Base-by-base conservation (phyloP, 306 rosid genomes). In the Pachyrhizus erosus region DNA sequence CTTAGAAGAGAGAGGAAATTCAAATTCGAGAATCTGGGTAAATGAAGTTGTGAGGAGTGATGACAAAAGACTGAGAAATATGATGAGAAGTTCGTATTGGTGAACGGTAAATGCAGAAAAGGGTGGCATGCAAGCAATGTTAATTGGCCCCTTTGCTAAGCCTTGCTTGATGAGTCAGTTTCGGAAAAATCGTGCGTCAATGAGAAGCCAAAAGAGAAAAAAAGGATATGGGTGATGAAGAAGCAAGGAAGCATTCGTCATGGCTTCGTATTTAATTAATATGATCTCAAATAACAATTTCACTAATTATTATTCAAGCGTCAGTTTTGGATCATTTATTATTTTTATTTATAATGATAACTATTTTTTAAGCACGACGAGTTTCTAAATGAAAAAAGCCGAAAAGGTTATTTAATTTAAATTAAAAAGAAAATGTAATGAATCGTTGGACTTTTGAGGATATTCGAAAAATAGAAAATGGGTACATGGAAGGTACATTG, bases 181-280 rank as follows among this genome's bases (percentile, higher is more conserved):
- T 55, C 9, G 43, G 20, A 77, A 83, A 67, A 46, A 55, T 26
- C 51, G 75, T 54, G 67, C 61, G 71, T 73, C 49, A 65, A 74
- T 77, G 61, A 24, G n/a, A 73, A 55, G 73, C 49, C 49, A 82
- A 45, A 85, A 74, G 31, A 13, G 46, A 37, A 34, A 87, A 67
- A 40, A 70, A 31, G 26, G 29, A 55, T 76, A 87, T 83, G 95
- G 97, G 94, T 89, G 90, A 83, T 29, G 24, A 87, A 71, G 83
- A 92, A 89, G 98, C 89, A 90, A 88, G 70, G 91, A 49, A 89
- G 92, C 4, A 64, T 90, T 93, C 90, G 87, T 86, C 90, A 89
- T 86, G 89, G 89, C 81, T 81, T 61, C 40, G 3, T 5, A 27
- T 6, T 4, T 60, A 60, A 55, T 57, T 3, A n/a, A n/a, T n/a